Percentiles rank a stretch among this genome's conserved stretches.
Conservation (phyloP, 1,284 basidiomycete species). For the Chalciporus sp. region DNA sequence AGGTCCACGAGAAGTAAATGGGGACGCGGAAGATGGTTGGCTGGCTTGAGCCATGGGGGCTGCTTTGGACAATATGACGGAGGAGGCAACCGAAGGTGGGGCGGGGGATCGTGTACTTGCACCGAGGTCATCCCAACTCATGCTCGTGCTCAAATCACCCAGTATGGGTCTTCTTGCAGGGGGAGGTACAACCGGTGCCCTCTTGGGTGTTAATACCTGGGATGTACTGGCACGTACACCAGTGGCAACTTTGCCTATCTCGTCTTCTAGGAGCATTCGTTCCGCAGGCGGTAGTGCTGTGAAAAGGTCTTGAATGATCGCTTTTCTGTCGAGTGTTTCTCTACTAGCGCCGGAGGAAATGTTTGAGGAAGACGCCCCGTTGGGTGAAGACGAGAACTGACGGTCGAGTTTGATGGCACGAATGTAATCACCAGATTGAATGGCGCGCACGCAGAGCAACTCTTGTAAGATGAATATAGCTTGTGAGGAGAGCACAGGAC, state of each 20-base stretch:
- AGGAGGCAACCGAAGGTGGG: constrained; percentile 7
- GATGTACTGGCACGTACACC: constrained; percentile 18
- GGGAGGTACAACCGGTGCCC: constrained; percentile 5
- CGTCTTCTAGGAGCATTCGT: constrained; percentile 52
- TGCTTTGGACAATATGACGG: neutral
- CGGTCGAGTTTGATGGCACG: constrained; percentile 78
- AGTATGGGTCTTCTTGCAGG: constrained; percentile 13
- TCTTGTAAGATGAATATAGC: constrained; percentile 72
- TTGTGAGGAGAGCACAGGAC: constrained; percentile 20
- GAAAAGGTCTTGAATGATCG: constrained; percentile 72
- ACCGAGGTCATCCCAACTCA: constrained; percentile 53
- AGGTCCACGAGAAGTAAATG: constrained; percentile 14
- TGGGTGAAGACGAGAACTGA: constrained; percentile 47
- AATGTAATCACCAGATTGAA: constrained; percentile 73
- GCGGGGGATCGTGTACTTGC: constrained; percentile 11
- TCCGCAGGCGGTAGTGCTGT: constrained; percentile 62
- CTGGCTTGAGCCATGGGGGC: neutral
- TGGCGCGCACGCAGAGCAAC: constrained; percentile 77
- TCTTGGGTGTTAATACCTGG: constrained; percentile 11
- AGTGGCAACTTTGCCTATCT: constrained; percentile 39
- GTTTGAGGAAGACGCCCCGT: constrained; percentile 24
- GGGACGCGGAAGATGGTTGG: constrained; percentile 7
- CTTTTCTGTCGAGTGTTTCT: constrained; percentile 49
- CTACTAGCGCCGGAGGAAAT: constrained; percentile 13
- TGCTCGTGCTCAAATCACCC: constrained; percentile 37